Base-by-base conservation (phyloP, 441 rosid genomes). In the Eutrema salsugineum region DNA sequence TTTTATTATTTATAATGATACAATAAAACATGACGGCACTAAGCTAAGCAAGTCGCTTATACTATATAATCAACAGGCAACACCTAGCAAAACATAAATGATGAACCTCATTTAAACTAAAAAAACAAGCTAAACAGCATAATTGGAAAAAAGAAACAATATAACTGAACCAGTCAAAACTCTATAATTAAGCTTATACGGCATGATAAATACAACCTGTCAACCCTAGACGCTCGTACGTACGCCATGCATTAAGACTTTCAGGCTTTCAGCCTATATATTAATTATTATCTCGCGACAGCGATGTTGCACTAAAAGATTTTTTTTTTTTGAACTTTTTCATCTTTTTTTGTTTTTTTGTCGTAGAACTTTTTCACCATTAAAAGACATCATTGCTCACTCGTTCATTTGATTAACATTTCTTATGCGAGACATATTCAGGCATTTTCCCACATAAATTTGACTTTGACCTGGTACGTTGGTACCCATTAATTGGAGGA, bases 1-100 rank as follows among this genome's bases (percentile, higher is more conserved):
- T n/a, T n/a, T n/a, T n/a, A n/a, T n/a, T n/a, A n/a, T n/a, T n/a
- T n/a, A n/a, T n/a, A n/a, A 24, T 27, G 28, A 27, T 27, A 27
- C 28, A 27, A 50, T 89, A 89, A 47, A 92, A 89, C 44, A 93
- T 27, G 28, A 27, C 28, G n/a, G 22, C 22, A 20, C 1, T 20
- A 20, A 53, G 47, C 19, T 87, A 60, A 70, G 63, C 74, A 91
- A 93, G 78, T 91, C 88, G 88, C 81, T 48, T 20, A 20, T 20
- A 20, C 17, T 38, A 28, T 17, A 17, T 24, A 17, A 43, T n/a
- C n/a, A n/a, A n/a, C n/a, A n/a, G n/a, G n/a, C n/a, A n/a, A n/a
- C n/a, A n/a, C n/a, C n/a, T n/a, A n/a, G n/a, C n/a, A n/a, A n/a
- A n/a, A n/a, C n/a, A n/a, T n/a, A n/a, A n/a, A n/a, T n/a, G n/a